phyloP scores from a whole-genome alignment of 345 rosid species.

The Euphorbia lathyris region DNA sequence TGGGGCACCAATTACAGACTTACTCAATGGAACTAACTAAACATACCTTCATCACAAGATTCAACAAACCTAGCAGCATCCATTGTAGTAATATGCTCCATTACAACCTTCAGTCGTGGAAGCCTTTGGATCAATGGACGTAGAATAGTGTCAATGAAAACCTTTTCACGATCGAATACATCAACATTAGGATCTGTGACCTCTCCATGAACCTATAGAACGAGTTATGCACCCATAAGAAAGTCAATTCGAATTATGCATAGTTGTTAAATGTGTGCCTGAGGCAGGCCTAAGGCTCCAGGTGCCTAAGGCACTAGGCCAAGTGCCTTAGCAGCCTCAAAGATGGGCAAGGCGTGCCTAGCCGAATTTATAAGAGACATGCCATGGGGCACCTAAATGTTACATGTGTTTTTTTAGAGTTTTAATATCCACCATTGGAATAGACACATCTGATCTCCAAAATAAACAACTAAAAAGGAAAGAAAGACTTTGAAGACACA shows the following conservation, averaged over 20 bases:
- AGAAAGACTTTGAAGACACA: no score
- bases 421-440: no score
- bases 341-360: no score
- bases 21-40: not conserved
- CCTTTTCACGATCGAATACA: constrained; percentile 85
- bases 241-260: not conserved
- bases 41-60: constrained; percentile 74
- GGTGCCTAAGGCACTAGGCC: no score
- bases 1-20: not conserved
- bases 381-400: no score
- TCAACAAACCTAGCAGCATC: constrained; percentile 84
- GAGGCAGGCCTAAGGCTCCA: no score
- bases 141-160: constrained; percentile 73
- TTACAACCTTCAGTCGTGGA: constrained; percentile 72
- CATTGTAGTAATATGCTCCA: constrained; percentile 90
- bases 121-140: constrained; percentile 69
- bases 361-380: no score
- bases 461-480: no score
- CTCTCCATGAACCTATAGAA: constrained; percentile 89
- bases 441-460: no score
- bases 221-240: constrained; percentile 6
- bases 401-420: no score
- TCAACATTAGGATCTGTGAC: constrained; percentile 82
- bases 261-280: no score
- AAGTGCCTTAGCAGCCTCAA: no score